Conservation (phyloP, 345 rosid genomes). For the Pseudoturritis turrita region DNA sequence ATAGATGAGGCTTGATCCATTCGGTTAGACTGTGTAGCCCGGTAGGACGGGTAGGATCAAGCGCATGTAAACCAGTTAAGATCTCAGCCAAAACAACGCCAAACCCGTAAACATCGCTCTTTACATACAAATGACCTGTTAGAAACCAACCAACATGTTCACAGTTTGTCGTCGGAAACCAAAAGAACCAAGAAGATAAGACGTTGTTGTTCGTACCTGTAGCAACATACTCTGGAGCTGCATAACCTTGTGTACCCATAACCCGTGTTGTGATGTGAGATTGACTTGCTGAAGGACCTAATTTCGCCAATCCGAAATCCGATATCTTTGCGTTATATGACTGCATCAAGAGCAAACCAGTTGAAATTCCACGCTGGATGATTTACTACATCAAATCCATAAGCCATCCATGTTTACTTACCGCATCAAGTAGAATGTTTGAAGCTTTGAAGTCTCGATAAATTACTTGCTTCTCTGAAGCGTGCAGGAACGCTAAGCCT, state of each 20-base stretch:
- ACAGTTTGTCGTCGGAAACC: background rate
- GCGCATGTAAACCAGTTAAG: conserved; percentile 74
- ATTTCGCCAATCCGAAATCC: conserved; percentile 90
- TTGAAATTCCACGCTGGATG: background rate
- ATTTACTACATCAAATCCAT: background rate
- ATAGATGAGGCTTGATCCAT: conserved; percentile 81
- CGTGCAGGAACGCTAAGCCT: conserved; percentile 75
- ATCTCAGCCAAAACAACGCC: conserved; percentile 92
- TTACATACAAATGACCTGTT: conserved; percentile 92
- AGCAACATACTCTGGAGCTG: conserved; percentile 97
- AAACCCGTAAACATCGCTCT: conserved; percentile 92
- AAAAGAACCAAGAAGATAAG: conserved; percentile 1
- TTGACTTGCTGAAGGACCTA: conserved; percentile 95
- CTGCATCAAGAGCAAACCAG: conserved; percentile 40
- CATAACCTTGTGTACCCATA: conserved; percentile 92
- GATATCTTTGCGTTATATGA: conserved; percentile 81
- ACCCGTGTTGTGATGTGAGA: conserved; percentile 95
- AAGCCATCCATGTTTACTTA: conserved; percentile 16
- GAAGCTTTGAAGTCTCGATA: conserved; percentile 95
- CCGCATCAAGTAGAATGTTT: conserved; percentile 88
- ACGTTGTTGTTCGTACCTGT: conserved; percentile 54
- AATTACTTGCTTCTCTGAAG: conserved; percentile 81
- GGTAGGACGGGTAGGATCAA: conserved; percentile 73
- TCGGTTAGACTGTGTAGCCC: conserved; percentile 64
- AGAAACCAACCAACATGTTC: conserved; percentile 3